Conservation (phyloP, 805 yeast genomes). For the Monosporozyma siamensis region DNA sequence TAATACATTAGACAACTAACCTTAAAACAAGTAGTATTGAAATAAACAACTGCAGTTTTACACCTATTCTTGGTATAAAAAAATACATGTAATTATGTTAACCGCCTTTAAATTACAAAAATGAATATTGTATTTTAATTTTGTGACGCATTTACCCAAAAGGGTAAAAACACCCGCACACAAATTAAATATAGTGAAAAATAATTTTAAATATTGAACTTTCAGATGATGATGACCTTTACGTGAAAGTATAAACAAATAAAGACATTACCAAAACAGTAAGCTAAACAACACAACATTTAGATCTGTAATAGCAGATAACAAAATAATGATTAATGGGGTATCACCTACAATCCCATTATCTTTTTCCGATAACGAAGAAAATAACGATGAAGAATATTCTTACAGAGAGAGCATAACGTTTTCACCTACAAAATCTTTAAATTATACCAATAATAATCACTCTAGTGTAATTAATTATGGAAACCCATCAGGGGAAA, state of each 20-base stretch:
- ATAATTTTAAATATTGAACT: too few species aligned
- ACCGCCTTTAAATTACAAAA: not conserved
- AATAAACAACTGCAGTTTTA: too few species aligned
- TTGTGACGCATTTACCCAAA: not conserved
- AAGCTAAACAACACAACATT: not conserved
- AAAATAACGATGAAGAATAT: not conserved
- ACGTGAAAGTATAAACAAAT: too few species aligned
- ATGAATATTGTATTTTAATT: too few species aligned
- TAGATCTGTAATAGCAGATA: not conserved
- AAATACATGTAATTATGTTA: not conserved
- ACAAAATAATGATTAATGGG: not conserved
- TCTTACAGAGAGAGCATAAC: conserved; percentile 3
- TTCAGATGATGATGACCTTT: too few species aligned
- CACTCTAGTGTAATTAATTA: not conserved
- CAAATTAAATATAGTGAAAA: not conserved
- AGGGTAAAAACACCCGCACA: not conserved
- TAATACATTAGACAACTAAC: too few species aligned
- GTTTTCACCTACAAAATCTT: conserved; percentile 12
- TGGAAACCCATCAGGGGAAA: not conserved
- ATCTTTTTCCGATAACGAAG: not conserved
- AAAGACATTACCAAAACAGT: too few species aligned
- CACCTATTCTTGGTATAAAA: too few species aligned
- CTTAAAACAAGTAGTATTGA: too few species aligned
- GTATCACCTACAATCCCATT: conserved; percentile 8
- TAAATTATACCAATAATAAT: conserved; percentile 2